Conservation (phyloP, 352 stramenopile species). For the Phytophthora macrochlamydospora region DNA sequence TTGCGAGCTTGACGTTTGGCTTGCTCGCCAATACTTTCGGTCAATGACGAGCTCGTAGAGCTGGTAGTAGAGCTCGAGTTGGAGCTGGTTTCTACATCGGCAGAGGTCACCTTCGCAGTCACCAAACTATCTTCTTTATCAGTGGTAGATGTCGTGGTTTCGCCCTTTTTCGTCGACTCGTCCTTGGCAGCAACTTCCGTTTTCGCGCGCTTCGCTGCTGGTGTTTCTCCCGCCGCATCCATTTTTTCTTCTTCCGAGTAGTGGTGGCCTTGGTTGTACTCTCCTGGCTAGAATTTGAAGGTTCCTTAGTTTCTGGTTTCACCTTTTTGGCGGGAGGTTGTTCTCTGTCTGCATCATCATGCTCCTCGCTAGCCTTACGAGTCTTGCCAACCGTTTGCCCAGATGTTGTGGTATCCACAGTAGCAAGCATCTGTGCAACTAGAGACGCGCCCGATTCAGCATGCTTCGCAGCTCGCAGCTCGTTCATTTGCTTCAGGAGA, state of each 20-base stretch:
- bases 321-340: conserved; percentile 32
- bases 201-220: conserved; percentile 48
- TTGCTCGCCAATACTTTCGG: conserved; percentile 24
- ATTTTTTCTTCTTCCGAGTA: conserved; percentile 50
- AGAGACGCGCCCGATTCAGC: conserved; percentile 29
- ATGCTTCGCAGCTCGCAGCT: conserved; percentile 33
- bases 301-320: conserved; percentile 22
- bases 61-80: conserved; percentile 15
- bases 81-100: conserved; percentile 14
- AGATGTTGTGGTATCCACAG: conserved; percentile 3
- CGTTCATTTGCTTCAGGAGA: conserved; percentile 27
- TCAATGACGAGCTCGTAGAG: conserved; percentile 14
- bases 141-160: conserved; percentile 12
- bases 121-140: conserved; percentile 18
- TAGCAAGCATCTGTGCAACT: conserved; percentile 23
- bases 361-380: conserved; percentile 24
- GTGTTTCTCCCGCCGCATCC: conserved; percentile 27
- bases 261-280: conserved; percentile 6
- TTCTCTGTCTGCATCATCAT: conserved; percentile 6
- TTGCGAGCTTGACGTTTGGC: conserved; percentile 18
- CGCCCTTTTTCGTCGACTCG: conserved; percentile 24
- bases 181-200: conserved; percentile 21
- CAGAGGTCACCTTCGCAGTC: conserved; percentile 3
- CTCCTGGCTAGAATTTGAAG: conserved; percentile 28
- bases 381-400: conserved; percentile 26